phyloP scores from a whole-genome alignment of 257 asterid genomes.

The Solanum piurae region DNA sequence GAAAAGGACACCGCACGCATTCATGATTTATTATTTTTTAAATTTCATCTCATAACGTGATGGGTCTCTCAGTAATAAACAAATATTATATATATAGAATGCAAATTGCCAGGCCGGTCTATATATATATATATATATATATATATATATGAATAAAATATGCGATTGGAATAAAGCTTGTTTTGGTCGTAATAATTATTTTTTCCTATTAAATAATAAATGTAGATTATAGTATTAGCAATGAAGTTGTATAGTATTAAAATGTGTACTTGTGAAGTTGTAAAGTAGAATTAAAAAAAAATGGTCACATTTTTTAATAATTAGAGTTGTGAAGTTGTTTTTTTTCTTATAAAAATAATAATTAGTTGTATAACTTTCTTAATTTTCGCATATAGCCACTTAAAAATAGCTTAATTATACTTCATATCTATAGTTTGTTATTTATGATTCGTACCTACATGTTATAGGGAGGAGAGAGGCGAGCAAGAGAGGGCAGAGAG shows the following conservation, averaged over 20 bases:
- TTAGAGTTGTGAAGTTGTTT: background rate
- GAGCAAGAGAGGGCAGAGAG: no score
- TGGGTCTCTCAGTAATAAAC: background rate
- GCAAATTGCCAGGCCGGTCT: background rate
- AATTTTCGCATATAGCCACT: no score
- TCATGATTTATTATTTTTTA: background rate
- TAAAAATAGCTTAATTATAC: no score
- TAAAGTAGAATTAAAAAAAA: background rate
- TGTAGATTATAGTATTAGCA: background rate
- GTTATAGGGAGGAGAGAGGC: no score
- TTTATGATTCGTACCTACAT: no score
- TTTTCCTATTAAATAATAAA: background rate
- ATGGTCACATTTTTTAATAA: background rate
- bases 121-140: no score
- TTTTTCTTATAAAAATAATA: background rate
- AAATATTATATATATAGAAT: background rate
- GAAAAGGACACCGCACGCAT: background rate
- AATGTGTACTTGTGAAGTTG: background rate
- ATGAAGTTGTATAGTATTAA: background rate
- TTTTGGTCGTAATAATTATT: background rate
- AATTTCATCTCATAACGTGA: background rate
- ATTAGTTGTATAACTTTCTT: background rate
- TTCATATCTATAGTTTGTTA: no score
- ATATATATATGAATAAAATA: background rate
- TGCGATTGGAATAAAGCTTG: background rate